Percentiles rank a stretch among this genome's conserved stretches.
phyloP scores from a whole-genome alignment of 1,139 yeast genomes.

The Hyphopichia fennica region DNA sequence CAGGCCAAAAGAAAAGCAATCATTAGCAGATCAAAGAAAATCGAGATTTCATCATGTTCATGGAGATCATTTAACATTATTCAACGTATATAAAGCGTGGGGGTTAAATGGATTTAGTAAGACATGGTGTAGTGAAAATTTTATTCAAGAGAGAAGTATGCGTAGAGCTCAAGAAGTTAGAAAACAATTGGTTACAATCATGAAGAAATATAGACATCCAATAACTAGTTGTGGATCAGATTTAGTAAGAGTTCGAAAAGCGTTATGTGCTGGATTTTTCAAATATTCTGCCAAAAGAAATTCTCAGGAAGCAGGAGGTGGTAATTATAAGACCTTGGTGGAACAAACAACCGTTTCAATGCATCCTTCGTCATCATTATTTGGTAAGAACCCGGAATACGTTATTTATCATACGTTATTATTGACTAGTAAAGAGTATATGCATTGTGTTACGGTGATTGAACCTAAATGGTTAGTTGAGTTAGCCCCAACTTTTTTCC shows the following conservation, averaged over 20 bases:
- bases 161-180: slow-evolving; percentile 78
- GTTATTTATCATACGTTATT: slow-evolving; percentile 83
- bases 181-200: slow-evolving; percentile 63
- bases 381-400: slow-evolving; percentile 71
- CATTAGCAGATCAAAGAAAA: slow-evolving; percentile 72
- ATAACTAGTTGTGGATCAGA: slow-evolving; percentile 62
- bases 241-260: slow-evolving; percentile 62
- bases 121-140: slow-evolving; percentile 82
- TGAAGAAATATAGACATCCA: slow-evolving; percentile 54
- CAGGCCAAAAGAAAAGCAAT: slow-evolving; percentile 79
- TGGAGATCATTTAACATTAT: slow-evolving; percentile 85
- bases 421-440: slow-evolving; percentile 82
- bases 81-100: slow-evolving; percentile 86
- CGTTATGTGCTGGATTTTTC: slow-evolving; percentile 86
- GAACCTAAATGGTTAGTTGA: slow-evolving; percentile 86
- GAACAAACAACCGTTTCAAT: slow-evolving; percentile 78
- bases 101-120: slow-evolving; percentile 56
- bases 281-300: slow-evolving; percentile 81
- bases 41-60: slow-evolving; percentile 72
- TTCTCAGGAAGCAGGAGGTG: slow-evolving; percentile 60
- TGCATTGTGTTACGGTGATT: slow-evolving; percentile 82
- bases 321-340: slow-evolving; percentile 72
- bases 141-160: slow-evolving; percentile 78
- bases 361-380: slow-evolving; percentile 87
- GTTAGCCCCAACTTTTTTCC: slow-evolving; percentile 85